Evolutionary conservation across 2,329 filamentous ascomycete genomes (phyloP).

Genomic region (Chaetothyriales sp.): DNA sequence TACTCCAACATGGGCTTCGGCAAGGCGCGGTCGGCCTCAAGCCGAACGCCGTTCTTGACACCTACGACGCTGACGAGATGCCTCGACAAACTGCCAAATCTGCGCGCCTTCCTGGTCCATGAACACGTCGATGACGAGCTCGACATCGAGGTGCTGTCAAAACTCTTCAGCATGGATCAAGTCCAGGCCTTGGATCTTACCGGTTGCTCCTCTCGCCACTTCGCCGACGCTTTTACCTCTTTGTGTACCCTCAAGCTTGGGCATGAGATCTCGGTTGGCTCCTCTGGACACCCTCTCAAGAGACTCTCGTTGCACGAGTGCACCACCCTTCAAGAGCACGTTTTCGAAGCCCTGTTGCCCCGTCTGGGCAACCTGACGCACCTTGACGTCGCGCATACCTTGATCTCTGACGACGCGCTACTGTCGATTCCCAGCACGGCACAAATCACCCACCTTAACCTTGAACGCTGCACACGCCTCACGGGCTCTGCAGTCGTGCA

Average conservation of each 20-base stretch:
- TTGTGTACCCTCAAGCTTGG: constrained; percentile 30
- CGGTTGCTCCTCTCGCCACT: constrained; percentile 55
- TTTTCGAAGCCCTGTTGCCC: constrained; percentile 59
- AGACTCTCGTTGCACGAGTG: constrained; percentile 69
- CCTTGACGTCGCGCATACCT: constrained; percentile 65
- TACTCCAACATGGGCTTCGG: constrained; percentile 71
- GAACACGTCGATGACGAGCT: constrained; percentile 71
- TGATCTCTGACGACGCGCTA: constrained; percentile 59
- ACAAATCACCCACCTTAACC: constrained; percentile 60
- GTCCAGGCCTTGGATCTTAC: constrained; percentile 63
- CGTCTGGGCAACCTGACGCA: constrained; percentile 58
- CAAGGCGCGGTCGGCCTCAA: constrained; percentile 59
- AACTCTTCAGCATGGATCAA: constrained; percentile 53
- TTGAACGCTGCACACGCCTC: constrained; percentile 61
- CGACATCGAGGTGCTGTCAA: constrained; percentile 51
- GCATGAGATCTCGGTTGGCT: neutral
- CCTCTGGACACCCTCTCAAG: constrained; percentile 40
- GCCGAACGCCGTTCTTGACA: constrained; percentile 62
- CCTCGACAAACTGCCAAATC: constrained; percentile 55
- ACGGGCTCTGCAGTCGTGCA: constrained; percentile 53
- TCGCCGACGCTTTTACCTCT: constrained; percentile 52
- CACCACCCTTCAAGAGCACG: constrained; percentile 50
- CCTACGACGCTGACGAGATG: constrained; percentile 58
- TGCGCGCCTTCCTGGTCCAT: constrained; percentile 66
- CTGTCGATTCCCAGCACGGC: constrained; percentile 58